These are phyloP conservation scores for Conticribra weissflogii DNA, from an alignment of 108 stramenopile genomes.

Conservation along the genomic window DNA sequence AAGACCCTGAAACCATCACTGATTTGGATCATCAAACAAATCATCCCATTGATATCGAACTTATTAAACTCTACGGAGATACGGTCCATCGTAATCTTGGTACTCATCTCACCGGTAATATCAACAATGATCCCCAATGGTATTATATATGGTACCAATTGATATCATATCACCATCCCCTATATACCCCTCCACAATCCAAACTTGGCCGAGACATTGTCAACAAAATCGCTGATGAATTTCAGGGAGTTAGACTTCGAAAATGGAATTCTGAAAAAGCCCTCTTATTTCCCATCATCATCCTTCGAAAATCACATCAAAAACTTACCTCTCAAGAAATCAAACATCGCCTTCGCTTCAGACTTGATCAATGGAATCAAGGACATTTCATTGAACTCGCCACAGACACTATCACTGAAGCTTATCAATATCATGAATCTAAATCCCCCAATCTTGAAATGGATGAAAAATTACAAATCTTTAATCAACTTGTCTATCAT, in stretches of 20 bases:
- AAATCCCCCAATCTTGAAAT: too few species aligned
- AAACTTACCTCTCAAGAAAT: not conserved
- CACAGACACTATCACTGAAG: not conserved
- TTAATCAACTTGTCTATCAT: conserved; percentile 22
- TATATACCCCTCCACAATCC: not conserved
- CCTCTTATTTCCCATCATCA: not conserved
- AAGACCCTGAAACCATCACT: too few species aligned
- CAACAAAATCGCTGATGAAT: not conserved
- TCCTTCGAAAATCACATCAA: not conserved
- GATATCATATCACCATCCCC: too few species aligned
- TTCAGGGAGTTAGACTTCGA: conserved; percentile 4
- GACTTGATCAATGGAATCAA: conserved; percentile 11
- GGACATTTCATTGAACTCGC: conserved; percentile 8
- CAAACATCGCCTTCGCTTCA: not conserved
- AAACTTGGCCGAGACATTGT: not conserved
- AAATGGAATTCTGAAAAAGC: conserved; percentile 13
- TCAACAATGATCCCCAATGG: not conserved
- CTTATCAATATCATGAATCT: too few species aligned
- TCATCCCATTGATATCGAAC: not conserved
- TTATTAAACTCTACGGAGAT: not conserved
- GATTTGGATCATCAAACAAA: not conserved
- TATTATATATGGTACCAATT: too few species aligned
- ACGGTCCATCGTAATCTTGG: not conserved
- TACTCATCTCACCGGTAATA: not conserved
- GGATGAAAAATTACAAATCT: too few species aligned